phyloP scores from a whole-genome alignment of 2,329 filamentous ascomycete species.

The Berkeleyomyces basicola region DNA sequence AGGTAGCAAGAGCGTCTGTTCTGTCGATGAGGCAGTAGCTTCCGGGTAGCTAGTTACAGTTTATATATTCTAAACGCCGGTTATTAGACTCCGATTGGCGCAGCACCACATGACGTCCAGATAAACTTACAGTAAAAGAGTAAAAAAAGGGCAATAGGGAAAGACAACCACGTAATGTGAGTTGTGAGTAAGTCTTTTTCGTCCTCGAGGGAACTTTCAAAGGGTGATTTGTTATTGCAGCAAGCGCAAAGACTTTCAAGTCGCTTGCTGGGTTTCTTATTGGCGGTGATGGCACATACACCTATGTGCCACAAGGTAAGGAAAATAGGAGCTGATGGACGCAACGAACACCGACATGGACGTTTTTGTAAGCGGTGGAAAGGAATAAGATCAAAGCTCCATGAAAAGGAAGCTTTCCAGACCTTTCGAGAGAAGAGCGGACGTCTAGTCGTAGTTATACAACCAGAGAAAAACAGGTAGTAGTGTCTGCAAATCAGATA shows the following conservation, averaged over 20 bases:
- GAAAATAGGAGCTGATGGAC: conserved; percentile 13
- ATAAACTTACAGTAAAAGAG: neutral
- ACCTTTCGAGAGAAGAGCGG: neutral
- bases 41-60: neutral
- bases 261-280: conserved; percentile 38
- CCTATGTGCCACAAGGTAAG: conserved; percentile 21
- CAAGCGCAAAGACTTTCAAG: conserved; percentile 53
- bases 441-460: neutral
- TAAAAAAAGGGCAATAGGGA: neutral
- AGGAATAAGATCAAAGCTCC: neutral
- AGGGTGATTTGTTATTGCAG: conserved; percentile 20
- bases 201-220: conserved; percentile 21
- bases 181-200: conserved; percentile 35
- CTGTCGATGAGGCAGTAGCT: neutral
- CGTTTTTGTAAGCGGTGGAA: neutral
- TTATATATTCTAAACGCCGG: neutral
- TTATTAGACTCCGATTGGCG: neutral
- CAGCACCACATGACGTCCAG: neutral
- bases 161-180: neutral
- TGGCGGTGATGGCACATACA: conserved; percentile 28
- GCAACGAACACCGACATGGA: conserved; percentile 14
- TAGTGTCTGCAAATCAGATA: too few species aligned
- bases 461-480: neutral
- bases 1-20: conserved; percentile 7
- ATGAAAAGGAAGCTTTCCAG: neutral